A percentile compares a stretch with the other conserved stretches of the same genome.
Evolutionary conservation across 2,329 filamentous ascomycete genomes (phyloP).

Genomic region (Curvularia sp.): DNA sequence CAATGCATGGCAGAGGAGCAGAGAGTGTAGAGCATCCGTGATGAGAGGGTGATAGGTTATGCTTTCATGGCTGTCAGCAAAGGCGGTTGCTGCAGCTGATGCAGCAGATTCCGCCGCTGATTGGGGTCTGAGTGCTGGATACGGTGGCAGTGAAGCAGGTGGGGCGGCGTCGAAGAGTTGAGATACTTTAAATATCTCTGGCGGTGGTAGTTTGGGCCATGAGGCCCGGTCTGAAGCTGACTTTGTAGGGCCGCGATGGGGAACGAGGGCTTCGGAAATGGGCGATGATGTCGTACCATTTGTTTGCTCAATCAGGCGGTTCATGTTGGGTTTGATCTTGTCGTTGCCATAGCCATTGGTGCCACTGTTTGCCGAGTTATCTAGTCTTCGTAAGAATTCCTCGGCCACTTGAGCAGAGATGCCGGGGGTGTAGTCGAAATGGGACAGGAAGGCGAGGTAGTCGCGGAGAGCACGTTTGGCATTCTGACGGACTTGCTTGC

Average conservation of each 20-base stretch:
- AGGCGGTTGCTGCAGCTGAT: slow-evolving; percentile 45
- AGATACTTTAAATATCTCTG: slow-evolving; percentile 63
- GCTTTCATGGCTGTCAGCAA: slow-evolving; percentile 63
- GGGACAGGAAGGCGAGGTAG: slow-evolving; percentile 73
- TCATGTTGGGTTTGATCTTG: slow-evolving; percentile 29
- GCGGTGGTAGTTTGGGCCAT: slow-evolving; percentile 58
- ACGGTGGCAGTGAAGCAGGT: slow-evolving; percentile 70
- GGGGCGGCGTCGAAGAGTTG: slow-evolving; percentile 75
- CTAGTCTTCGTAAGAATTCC: slow-evolving; percentile 54
- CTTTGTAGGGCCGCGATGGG: slow-evolving; percentile 44
- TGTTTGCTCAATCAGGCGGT: slow-evolving; percentile 38
- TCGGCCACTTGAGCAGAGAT: slow-evolving; percentile 66
- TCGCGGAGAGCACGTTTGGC: slow-evolving; percentile 79
- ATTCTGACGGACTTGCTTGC: slow-evolving; percentile 73
- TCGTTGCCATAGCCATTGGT: slow-evolving; percentile 16
- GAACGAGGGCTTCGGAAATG: slow-evolving; percentile 54
- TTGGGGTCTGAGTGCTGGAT: slow-evolving; percentile 57
- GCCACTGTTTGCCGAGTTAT: slow-evolving; percentile 28
- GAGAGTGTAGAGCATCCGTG: slow-evolving; percentile 76
- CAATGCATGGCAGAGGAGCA: slow-evolving; percentile 80
- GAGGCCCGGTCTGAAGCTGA: slow-evolving; percentile 45
- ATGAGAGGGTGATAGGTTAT: slow-evolving; percentile 83
- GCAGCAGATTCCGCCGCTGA: slow-evolving; percentile 38
- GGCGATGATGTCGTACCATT: slow-evolving; percentile 29
- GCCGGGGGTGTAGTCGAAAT: slow-evolving; percentile 80